Conservation (phyloP, 2,329 filamentous ascomycete species). For the Aplosporella prunicola region DNA sequence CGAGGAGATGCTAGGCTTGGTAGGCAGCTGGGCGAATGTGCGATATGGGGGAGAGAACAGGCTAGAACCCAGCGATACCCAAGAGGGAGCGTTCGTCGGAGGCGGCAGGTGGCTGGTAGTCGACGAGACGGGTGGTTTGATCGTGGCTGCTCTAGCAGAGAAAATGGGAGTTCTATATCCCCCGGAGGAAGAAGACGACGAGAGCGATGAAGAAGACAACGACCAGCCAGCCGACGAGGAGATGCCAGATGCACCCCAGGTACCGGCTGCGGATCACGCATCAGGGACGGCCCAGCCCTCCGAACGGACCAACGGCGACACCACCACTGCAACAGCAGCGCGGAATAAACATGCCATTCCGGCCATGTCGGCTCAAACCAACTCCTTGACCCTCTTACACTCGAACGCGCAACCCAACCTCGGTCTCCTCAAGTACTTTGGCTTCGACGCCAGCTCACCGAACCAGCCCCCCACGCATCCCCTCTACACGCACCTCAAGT, state of each 20-base stretch:
- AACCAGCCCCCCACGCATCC: constrained; percentile 55
- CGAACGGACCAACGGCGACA: background rate
- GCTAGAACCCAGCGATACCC: constrained; percentile 16
- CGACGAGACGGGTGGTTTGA: constrained; percentile 75
- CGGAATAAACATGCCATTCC: constrained; percentile 28
- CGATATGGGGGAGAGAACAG: constrained; percentile 53
- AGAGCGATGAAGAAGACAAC: constrained; percentile 17
- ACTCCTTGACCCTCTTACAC: constrained; percentile 74
- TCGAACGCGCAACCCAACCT: constrained; percentile 80
- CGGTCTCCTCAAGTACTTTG: constrained; percentile 78
- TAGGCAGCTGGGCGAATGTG: constrained; percentile 84
- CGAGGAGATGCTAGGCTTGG: constrained; percentile 70
- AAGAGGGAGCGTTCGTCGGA: constrained; percentile 27
- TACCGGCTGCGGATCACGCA: constrained; percentile 5
- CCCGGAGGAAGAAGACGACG: constrained; percentile 21
- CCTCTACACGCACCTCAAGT: constrained; percentile 69
- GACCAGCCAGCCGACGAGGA: constrained; percentile 7
- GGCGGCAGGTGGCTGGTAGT: constrained; percentile 69
- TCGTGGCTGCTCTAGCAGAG: constrained; percentile 78
- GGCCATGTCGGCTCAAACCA: constrained; percentile 58
- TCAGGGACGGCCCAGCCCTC: background rate
- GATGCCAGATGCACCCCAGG: constrained; percentile 4
- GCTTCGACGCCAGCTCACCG: constrained; percentile 61
- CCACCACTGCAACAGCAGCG: constrained; percentile 2
- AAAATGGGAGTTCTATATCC: constrained; percentile 72